These are phyloP conservation scores for Lupinus albus DNA, from an alignment of 306 rosid genomes.

Conservation along the genomic window DNA sequence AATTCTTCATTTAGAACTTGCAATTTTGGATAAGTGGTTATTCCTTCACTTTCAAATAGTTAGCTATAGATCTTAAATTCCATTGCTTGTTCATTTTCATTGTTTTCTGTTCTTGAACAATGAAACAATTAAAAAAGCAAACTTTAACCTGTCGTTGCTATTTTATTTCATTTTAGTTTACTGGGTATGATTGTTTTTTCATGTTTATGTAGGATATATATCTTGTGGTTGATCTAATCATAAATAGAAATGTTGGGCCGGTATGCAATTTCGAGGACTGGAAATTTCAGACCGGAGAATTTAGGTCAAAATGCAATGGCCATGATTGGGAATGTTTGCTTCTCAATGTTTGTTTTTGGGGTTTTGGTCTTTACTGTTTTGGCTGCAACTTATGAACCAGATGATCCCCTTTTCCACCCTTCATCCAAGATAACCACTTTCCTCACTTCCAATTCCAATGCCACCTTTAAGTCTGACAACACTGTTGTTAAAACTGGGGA, in stretches of 20 bases:
- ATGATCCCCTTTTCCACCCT: slow-evolving; percentile 95
- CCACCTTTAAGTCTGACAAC: slow-evolving; percentile 88
- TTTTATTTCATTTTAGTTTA: slow-evolving; percentile 42
- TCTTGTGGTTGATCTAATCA: slow-evolving; percentile 37
- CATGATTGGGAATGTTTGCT: slow-evolving; percentile 86
- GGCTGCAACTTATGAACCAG: slow-evolving; percentile 97
- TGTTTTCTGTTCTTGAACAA: neutral
- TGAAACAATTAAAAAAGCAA: slow-evolving; percentile 39
- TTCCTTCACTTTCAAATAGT: neutral
- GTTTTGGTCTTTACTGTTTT: slow-evolving; percentile 85
- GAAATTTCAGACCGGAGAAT: slow-evolving; percentile 82
- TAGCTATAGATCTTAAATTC: slow-evolving; percentile 40
- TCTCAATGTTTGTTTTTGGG: slow-evolving; percentile 82
- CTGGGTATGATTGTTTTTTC: slow-evolving; percentile 47
- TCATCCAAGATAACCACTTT: slow-evolving; percentile 85
- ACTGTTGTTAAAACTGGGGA: slow-evolving; percentile 87
- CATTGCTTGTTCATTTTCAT: slow-evolving; percentile 18
- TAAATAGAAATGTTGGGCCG: slow-evolving; percentile 53
- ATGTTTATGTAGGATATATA: slow-evolving; percentile 40
- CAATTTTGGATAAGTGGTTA: slow-evolving; percentile 26
- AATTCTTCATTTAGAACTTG: slow-evolving; percentile 45
- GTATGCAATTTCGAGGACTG: slow-evolving; percentile 60
- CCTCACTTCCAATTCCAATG: slow-evolving; percentile 90
- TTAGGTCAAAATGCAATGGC: slow-evolving; percentile 83
- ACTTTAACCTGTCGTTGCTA: slow-evolving; percentile 21